Evolutionary conservation across 2,329 filamentous ascomycete genomes (phyloP), one percentile per base, ranked within the genome.

Genomic region (Elsinoe necatrix): DNA sequence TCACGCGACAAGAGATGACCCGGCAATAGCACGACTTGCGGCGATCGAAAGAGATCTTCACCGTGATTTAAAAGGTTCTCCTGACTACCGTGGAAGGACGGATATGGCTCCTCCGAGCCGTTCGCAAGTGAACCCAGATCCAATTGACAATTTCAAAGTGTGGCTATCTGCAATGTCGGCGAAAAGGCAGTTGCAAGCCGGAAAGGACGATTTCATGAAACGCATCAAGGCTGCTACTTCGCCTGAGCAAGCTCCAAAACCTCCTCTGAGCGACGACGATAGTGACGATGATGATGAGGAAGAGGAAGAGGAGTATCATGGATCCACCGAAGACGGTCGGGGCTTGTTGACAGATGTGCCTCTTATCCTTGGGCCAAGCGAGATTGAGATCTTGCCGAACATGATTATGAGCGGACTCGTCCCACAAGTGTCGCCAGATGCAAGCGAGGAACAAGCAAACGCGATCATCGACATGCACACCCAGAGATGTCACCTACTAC

Each of bases 371-470:
- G 91, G 95, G 42, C 92, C 92, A 0, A 91, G 90, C 57, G 92
- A 97, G 71, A 96, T 96, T 55, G 92, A 97, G 71, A 91, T 93
- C 4, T 75, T 97, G 55, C 92, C 95, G 56, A 95, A 96, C 91
- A 95, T 96, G 59, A 86, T 97, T 65, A 95, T 96, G 75, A 91
- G 89, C 12, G 95, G 91, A 60, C 95, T 97, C 55, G 83, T 95
- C 20, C 88, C 95, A 64, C 84, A 83, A n/a, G 78, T 82, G 58
- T 67, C 61, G 82, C 39, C 54, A 20, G 86, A 84, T 43, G 71
- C 76, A 8, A 69, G 70, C 34, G 65, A 67, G 16, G 87, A 75
- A 8, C 76, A 81, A 54, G 75, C 76, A 39, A 78, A 76, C 60
- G 79, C 78, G 8, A 72, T 78, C 2, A 74, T 89, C 67, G 95